Evolutionary conservation across 768 basidiomycete genomes (phyloP).

Genomic region (Dacryopinax spathularia): DNA sequence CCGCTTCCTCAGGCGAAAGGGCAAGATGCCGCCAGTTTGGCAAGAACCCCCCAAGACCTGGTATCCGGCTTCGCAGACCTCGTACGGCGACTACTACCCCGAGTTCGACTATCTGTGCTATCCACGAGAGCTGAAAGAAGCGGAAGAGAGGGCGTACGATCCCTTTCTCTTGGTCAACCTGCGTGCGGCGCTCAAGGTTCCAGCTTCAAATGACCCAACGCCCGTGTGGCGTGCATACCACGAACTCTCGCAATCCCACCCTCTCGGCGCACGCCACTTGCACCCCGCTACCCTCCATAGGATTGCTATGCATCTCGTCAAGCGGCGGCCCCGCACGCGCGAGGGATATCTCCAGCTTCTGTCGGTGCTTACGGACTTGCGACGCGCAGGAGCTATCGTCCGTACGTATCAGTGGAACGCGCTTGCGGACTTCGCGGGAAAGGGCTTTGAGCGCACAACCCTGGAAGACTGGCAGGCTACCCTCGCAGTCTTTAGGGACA

Average conservation of each 20-base stretch:
- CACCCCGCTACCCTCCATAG: constrained; percentile 34
- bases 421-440: constrained; percentile 52
- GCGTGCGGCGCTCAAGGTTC: neutral
- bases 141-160: neutral
- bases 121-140: neutral
- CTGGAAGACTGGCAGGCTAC: constrained; percentile 45
- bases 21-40: too few species aligned
- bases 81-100: too few species aligned
- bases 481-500: constrained; percentile 46
- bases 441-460: constrained; percentile 46
- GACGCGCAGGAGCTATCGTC: constrained; percentile 39
- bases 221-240: neutral
- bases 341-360: constrained; percentile 48
- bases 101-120: neutral
- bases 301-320: constrained; percentile 44
- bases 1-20: too few species aligned
- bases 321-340: constrained; percentile 42
- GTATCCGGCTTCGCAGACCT: too few species aligned
- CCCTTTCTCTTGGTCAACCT: neutral
- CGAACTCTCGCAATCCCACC: neutral
- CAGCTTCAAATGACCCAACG: neutral
- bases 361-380: constrained; percentile 49
- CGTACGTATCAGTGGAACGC: constrained; percentile 63
- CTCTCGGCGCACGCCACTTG: constrained; percentile 1
- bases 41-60: too few species aligned